Base-by-base conservation (phyloP, 331 rosid species). In the Acacia concinna region DNA sequence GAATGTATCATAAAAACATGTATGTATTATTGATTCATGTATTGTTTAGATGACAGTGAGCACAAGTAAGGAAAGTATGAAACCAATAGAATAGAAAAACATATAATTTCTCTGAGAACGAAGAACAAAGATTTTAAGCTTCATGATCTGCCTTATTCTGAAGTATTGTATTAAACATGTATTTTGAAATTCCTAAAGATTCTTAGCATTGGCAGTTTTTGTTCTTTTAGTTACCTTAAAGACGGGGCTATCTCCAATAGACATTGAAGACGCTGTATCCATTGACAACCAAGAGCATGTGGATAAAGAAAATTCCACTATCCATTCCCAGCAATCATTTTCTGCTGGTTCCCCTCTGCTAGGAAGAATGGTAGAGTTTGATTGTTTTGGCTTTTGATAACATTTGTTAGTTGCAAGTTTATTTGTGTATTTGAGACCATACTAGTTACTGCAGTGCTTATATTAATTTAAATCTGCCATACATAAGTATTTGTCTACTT, bases 181-280 rank as follows among this genome's bases (percentile, higher is more conserved):
- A 12, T 63, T 21, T 51, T 73, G 77, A 32, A 59, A 73, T 80
- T 52, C 67, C 63, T 71, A 75, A 66, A 52, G 12, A 67, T 73
- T 51, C 20, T 28, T 60, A n/a, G 25, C 68, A 78, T 78, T 76
- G 81, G 79, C 43, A 74, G 80, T 52, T 84, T 47, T 83, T 81
- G 44, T 84, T 89, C 62, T 73, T 77, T 44, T 76, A 92, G 99
- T 88, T 87, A 79, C 88, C 64, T 73, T 86, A 20, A 85, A 87
- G 90, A 79, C 37, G 9, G 81, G 76, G 75, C 81, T 78, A 57
- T 76, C 85, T 74, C 70, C 83, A 28, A 47, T 79, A 74, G 91
- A 81, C 75, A 38, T 67, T 78, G 86, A 73, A 80, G 82, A 86
- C 68, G 81, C 67, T 77, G 90, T 84, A 71, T 88, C 85, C 46